Base-by-base conservation (phyloP, 169 alveolate species). In the Plasmodium falciparum region DNA sequence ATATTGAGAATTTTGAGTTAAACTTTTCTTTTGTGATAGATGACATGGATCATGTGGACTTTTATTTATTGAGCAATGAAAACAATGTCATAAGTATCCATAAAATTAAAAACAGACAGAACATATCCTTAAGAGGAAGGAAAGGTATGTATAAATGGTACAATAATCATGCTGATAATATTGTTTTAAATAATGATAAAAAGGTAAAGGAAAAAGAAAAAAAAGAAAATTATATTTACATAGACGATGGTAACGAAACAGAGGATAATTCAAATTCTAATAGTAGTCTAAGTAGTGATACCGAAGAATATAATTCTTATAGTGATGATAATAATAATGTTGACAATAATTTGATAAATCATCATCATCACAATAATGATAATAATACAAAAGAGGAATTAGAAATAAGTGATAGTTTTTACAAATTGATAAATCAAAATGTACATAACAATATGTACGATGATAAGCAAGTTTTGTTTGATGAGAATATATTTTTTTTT, bases 401-500 rank as follows among this genome's bases (percentile, higher is more conserved):
- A 45, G 52, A 20, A 11, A 29, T 80, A 20, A 73, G 70, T 47
- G 58, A 69, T 1, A 11, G 7, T 8, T 49, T 80, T 67, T 65
- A 80, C 12, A 52, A 66, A 61, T 39, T 80, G 24, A 29, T 80
- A 52, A 13, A 65, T 24, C 13, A 80, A 15, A 47, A 49, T 33
- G 20, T 8, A 20, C 58, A 52, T 8, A 29, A 24, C 17, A 22
- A 67, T 20, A 49, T 17, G 9, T 54, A 80, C 7, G 62, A 69
- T 15, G n/a, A 56, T 1, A 47, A 39, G 70, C 52, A 80, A 6
- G 4, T 15, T 13, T 33, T 33, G 45, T 33, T 33, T 33, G 45
- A 33, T 33, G 45, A 4, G 45, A 50, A 80, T 49, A 26, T 80
- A 3, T 80, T 80, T 43, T 80, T 80, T 56, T 80, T 80, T 80